Evolutionary conservation across 169 alveolate genomes (phyloP).

Genomic region (Neospora caninum): DNA sequence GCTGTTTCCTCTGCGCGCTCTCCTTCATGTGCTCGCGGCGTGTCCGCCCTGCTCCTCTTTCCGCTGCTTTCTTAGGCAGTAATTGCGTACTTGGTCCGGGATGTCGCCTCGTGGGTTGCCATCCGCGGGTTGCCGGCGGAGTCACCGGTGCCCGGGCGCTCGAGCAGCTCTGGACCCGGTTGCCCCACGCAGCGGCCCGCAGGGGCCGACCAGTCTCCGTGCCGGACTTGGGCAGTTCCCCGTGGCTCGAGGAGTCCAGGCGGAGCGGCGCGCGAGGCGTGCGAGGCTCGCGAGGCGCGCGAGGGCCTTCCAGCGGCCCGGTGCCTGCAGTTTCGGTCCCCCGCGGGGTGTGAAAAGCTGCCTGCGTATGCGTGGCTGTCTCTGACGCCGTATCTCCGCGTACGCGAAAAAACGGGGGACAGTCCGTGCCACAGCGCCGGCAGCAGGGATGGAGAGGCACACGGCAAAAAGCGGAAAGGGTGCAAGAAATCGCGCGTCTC

Average conservation of each 20-base stretch:
- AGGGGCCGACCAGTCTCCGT: no score
- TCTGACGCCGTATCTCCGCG: not conserved
- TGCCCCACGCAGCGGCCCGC: not conserved
- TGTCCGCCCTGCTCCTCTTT: not conserved
- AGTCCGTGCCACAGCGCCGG: not conserved
- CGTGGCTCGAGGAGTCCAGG: no score
- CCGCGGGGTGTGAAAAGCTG: not conserved
- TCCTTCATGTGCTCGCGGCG: no score
- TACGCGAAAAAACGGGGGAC: not conserved
- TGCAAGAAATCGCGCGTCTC: no score
- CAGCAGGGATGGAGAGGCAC: not conserved
- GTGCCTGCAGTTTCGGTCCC: not conserved
- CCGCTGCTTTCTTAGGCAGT: not conserved
- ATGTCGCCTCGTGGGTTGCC: slow-evolving; percentile 14
- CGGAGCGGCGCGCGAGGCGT: no score
- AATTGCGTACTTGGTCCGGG: slow-evolving; percentile 11
- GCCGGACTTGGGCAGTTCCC: no score
- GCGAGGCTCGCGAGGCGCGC: no score
- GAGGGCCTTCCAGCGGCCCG: no score
- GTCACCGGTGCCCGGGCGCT: not conserved
- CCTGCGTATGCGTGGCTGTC: not conserved
- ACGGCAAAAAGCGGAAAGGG: not conserved
- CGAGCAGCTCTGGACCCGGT: not conserved
- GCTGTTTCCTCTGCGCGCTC: no score
- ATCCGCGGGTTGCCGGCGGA: slow-evolving; percentile 7